Evolutionary conservation across 2,329 filamentous ascomycete species (phyloP).

Genomic region (Phialophora verrucosa): DNA sequence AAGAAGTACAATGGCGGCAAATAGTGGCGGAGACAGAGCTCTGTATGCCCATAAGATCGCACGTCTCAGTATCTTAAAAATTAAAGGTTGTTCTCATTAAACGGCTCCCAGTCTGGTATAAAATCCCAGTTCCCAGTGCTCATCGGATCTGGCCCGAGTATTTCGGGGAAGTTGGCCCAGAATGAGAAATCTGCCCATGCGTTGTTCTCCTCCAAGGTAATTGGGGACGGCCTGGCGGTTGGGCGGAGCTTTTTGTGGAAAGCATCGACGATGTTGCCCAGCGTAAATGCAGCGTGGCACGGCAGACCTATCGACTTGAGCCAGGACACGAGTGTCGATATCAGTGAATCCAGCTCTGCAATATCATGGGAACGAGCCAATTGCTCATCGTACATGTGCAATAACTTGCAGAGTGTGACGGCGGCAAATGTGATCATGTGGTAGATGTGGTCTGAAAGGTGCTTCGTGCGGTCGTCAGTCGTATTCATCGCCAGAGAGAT

Average conservation of each 20-base stretch:
- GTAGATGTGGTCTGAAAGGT: constrained; percentile 56
- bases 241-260: constrained; percentile 48
- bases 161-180: constrained; percentile 44
- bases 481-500: constrained; percentile 53
- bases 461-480: constrained; percentile 51
- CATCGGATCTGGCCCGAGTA: constrained; percentile 43
- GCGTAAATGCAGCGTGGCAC: constrained; percentile 50
- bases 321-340: constrained; percentile 48
- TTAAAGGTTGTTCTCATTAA: constrained; percentile 4
- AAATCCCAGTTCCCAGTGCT: constrained; percentile 43
- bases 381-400: constrained; percentile 48
- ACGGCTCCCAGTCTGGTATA: constrained; percentile 40
- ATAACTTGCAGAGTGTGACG: constrained; percentile 47
- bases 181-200: constrained; percentile 18
- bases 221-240: neutral
- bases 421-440: constrained; percentile 56
- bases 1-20: constrained; percentile 13
- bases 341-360: constrained; percentile 44
- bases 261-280: constrained; percentile 48
- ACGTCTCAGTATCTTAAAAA: neutral
- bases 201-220: constrained; percentile 3
- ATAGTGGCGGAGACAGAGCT: neutral
- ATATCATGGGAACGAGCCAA: constrained; percentile 44
- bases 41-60: neutral
- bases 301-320: constrained; percentile 50